Evolutionary conservation across 225 moss, liverwort and hornwort species (phyloP).

Genomic region (Ulota crispa): DNA sequence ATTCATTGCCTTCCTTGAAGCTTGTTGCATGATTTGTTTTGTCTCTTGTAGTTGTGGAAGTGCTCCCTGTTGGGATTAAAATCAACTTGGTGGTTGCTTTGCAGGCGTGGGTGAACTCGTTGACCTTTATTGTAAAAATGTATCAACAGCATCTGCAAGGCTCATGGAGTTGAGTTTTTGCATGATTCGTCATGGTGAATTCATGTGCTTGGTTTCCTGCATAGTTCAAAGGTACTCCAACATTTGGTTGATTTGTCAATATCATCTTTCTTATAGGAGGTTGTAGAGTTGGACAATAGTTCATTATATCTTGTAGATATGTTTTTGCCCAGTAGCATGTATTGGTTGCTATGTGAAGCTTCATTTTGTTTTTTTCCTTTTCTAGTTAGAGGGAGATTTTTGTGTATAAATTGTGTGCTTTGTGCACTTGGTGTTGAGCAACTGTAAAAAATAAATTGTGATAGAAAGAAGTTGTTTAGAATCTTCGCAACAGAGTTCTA

Average conservation of each 20-base stretch:
- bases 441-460: background rate
- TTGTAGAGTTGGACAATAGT: constrained; percentile 2
- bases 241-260: background rate
- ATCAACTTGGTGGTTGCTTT: background rate
- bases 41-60: background rate
- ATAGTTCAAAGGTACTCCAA: constrained; percentile 3
- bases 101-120: background rate
- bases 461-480: background rate
- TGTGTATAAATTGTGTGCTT: background rate
- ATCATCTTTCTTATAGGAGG: background rate
- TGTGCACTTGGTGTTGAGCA: background rate
- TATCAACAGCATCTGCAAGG: background rate
- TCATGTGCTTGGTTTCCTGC: background rate
- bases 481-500: background rate
- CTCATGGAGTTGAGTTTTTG: background rate
- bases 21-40: background rate
- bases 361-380: background rate
- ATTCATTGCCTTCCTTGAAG: background rate
- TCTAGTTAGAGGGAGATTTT: background rate
- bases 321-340: background rate
- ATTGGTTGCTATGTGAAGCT: background rate
- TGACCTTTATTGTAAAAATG: background rate
- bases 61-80: background rate
- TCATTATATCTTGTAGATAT: background rate
- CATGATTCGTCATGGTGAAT: background rate